Conservation (phyloP, 352 stramenopile species). For the Achlya hypogyna region DNA sequence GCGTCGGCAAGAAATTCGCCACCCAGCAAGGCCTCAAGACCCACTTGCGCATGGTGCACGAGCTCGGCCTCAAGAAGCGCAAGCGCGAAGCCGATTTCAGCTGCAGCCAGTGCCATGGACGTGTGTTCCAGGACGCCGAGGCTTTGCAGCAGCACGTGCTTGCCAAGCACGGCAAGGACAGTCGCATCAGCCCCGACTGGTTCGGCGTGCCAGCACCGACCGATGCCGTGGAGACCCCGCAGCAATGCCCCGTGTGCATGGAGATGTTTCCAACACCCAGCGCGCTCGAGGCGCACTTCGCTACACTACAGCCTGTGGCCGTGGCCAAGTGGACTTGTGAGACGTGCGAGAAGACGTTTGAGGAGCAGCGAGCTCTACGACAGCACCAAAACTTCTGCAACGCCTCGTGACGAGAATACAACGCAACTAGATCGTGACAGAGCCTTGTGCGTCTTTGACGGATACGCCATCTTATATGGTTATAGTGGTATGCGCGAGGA, state of each 20-base stretch:
- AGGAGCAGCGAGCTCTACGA: constrained; percentile 57
- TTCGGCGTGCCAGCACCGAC: constrained; percentile 26
- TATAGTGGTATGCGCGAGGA: constrained; percentile 49
- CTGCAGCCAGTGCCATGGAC: constrained; percentile 25
- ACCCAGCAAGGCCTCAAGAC: constrained; percentile 62
- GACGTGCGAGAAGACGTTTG: constrained; percentile 38
- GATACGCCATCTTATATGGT: not conserved
- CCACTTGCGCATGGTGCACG: constrained; percentile 79
- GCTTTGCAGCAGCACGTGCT: constrained; percentile 60
- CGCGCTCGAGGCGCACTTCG: constrained; percentile 33
- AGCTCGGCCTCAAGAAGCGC: constrained; percentile 33
- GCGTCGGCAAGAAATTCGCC: constrained; percentile 53
- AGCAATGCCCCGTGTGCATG: constrained; percentile 32
- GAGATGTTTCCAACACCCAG: constrained; percentile 23
- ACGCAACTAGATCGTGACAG: too few relatives aligned
- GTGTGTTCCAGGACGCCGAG: constrained; percentile 68
- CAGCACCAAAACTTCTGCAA: constrained; percentile 72
- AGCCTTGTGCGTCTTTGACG: too few relatives aligned
- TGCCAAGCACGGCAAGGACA: constrained; percentile 74
- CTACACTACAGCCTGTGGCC: constrained; percentile 29
- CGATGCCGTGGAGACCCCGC: not conserved
- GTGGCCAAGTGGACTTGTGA: constrained; percentile 27
- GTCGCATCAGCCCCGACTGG: constrained; percentile 75
- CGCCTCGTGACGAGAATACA: not conserved
- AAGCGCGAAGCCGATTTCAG: constrained; percentile 20